Evolutionary conservation across 345 rosid species (phyloP).

Genomic region (Pelargonium nanum): DNA sequence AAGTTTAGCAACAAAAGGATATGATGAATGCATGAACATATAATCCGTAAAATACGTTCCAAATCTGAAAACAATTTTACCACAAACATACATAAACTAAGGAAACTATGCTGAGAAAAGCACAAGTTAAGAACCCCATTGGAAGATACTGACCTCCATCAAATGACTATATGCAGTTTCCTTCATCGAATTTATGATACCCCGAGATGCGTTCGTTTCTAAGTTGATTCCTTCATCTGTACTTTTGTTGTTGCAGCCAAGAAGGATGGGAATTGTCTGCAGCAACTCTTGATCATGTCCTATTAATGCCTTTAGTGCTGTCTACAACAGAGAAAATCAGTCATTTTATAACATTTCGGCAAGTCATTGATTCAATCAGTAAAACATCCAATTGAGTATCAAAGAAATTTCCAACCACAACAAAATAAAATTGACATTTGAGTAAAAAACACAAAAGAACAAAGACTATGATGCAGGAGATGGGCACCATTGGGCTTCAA

Average conservation of each 20-base stretch:
- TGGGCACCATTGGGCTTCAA: too few relatives aligned
- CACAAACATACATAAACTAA: too few relatives aligned
- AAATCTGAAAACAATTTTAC: too few relatives aligned
- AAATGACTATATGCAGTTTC: conserved; percentile 84
- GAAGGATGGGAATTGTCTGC: conserved; percentile 52
- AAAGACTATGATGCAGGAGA: too few relatives aligned
- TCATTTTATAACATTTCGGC: background rate
- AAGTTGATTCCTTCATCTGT: conserved; percentile 30
- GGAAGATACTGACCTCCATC: conserved; percentile 55
- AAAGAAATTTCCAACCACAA: background rate
- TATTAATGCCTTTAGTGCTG: conserved; percentile 56
- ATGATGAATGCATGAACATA: too few relatives aligned
- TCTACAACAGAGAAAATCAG: conserved; percentile 36
- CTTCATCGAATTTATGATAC: conserved; percentile 42
- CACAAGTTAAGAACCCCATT: background rate
- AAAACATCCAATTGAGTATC: background rate
- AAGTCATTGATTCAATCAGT: background rate
- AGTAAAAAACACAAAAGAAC: too few relatives aligned
- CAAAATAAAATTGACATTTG: too few relatives aligned
- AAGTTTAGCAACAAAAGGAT: background rate
- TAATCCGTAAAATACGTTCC: too few relatives aligned
- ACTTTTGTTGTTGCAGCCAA: conserved; percentile 42
- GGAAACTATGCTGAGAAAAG: background rate
- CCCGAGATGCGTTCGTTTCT: conserved; percentile 24
- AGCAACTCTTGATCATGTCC: conserved; percentile 55